Conservation (phyloP, 805 yeast genomes). For the Cyberlindnera japonica region DNA sequence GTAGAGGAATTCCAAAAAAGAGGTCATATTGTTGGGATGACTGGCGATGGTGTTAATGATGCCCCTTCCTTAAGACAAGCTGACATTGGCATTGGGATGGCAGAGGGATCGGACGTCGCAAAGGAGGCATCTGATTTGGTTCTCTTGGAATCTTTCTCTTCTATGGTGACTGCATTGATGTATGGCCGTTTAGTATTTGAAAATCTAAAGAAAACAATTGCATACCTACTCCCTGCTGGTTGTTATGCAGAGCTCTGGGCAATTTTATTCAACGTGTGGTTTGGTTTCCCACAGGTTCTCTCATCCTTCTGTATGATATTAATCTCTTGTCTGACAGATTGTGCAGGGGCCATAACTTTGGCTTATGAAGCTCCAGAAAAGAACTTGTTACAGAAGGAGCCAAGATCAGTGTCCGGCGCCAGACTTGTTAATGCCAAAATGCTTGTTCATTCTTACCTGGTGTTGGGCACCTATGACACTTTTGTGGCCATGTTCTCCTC, state of each 20-base stretch:
- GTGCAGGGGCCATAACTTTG: conserved; percentile 41
- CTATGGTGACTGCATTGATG: conserved; percentile 37
- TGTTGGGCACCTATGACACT: conserved; percentile 39
- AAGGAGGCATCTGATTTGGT: conserved; percentile 27
- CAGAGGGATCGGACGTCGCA: conserved; percentile 30
- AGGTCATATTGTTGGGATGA: conserved; percentile 74
- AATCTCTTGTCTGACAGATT: conserved; percentile 47
- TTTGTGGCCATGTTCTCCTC: conserved; percentile 39
- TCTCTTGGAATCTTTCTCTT: conserved; percentile 24
- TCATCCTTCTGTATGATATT: conserved; percentile 49
- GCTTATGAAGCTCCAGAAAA: conserved; percentile 43
- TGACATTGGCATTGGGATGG: conserved; percentile 78
- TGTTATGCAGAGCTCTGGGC: conserved; percentile 50
- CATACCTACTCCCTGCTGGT: conserved; percentile 51
- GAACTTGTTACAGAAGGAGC: conserved; percentile 39
- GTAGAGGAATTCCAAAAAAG: conserved; percentile 49
- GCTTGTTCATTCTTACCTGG: conserved; percentile 40
- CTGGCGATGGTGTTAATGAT: conserved; percentile 64
- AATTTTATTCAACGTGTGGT: conserved; percentile 42
- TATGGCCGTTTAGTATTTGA: conserved; percentile 47
- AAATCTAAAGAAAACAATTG: conserved; percentile 44
- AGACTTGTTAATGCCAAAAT: conserved; percentile 38
- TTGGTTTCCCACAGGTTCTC: conserved; percentile 46
- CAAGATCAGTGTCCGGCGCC: conserved; percentile 41
- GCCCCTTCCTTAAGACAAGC: conserved; percentile 66